Evolutionary conservation across 176 grass and related monocot species (phyloP), one percentile per base, ranked within the genome.

Genomic region (Aegilops sharonensis): DNA sequence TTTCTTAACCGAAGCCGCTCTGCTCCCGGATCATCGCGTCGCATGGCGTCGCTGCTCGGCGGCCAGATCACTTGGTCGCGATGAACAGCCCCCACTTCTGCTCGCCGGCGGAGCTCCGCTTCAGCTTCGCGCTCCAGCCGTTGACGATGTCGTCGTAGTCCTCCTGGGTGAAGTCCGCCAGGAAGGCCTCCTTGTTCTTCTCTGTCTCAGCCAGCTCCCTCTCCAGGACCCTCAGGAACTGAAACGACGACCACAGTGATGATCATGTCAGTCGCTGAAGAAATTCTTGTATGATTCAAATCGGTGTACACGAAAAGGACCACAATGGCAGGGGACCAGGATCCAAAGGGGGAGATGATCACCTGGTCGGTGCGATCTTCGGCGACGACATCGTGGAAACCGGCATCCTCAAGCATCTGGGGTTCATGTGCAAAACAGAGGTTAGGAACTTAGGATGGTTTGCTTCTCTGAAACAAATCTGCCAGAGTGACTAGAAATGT

Each of bases 301-400:
- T 21, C 8, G 45, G 30, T 5, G 20, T 17, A 64, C 0, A 52
- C 4, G 17, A 17, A 52, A 52, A 64, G 78, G 4, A 36, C 11
- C 14, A 27, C 29, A 47, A 23, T 34, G 34, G 30, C 56, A 64
- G 32, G 5, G 50, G 15, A 54, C 15, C 40, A 36, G 25, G 3
- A 36, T 79, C 9, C 24, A 50, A 35, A 69, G 54, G 62, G 59
- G 66, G 12, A 56, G 71, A 59, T 23, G 57, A 59, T 20, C 73
- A 99, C 97, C 94, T 99, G 97, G 29, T 94, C 79, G 11, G 94
- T 99, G 75, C 94, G 89, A 67, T 99, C 97, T 89, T 99, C 97
- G 0, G 94, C 89, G 9, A 92, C 11, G 50, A 96, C 94, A 84
- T 93, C 85, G 14, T 83, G 79, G 78, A 99, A 99, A 78, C 97